Conservation (phyloP, 2,329 filamentous ascomycete genomes). For the Alternaria arborescens region DNA sequence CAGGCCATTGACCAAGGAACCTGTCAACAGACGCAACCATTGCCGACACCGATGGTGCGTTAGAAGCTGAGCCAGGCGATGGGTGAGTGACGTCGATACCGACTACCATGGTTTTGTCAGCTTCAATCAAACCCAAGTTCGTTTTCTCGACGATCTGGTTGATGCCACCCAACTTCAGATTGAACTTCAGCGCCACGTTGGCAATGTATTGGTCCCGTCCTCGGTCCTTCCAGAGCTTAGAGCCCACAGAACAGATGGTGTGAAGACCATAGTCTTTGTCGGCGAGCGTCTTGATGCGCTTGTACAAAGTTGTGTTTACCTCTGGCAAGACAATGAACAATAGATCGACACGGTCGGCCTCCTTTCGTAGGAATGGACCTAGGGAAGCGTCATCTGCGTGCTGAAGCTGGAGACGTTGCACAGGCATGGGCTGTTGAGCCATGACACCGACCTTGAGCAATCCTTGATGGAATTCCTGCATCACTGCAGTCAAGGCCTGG, state of each 20-base stretch:
- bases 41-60: constrained; percentile 76
- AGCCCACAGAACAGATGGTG: constrained; percentile 32
- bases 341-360: constrained; percentile 11
- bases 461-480: constrained; percentile 21
- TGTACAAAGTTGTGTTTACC: constrained; percentile 27
- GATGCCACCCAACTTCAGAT: constrained; percentile 55
- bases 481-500: constrained; percentile 1
- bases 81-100: constrained; percentile 91
- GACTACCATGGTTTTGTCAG: constrained; percentile 80
- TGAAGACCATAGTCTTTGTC: constrained; percentile 33
- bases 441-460: constrained; percentile 22
- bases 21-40: constrained; percentile 79
- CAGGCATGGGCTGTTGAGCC: constrained; percentile 6
- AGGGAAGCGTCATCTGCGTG: constrained; percentile 16
- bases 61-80: constrained; percentile 66
- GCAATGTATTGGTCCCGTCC: constrained; percentile 50
- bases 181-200: constrained; percentile 65
- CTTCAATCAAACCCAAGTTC: constrained; percentile 64
- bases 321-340: constrained; percentile 32
- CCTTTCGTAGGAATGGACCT: constrained; percentile 2
- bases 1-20: constrained; percentile 78
- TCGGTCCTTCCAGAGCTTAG: constrained; percentile 49
- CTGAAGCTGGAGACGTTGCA: constrained; percentile 12
- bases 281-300: constrained; percentile 33
- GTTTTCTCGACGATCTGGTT: constrained; percentile 66